Base-by-base conservation (phyloP, 2,329 filamentous ascomycete species). In the Fusarium bulbicola region DNA sequence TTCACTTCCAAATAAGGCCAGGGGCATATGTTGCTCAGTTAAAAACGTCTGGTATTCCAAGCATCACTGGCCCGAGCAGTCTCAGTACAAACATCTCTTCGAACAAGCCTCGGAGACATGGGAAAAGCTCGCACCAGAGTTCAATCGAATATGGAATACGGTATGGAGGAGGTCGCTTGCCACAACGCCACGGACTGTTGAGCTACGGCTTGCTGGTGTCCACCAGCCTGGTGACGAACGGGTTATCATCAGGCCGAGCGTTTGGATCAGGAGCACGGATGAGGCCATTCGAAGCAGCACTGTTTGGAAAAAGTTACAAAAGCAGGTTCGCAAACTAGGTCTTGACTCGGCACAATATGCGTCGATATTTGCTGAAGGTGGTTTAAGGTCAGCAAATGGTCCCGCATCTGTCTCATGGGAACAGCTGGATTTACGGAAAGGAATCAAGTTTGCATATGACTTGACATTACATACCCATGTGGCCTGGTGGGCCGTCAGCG, bases 41-140 rank as follows among this genome's bases (percentile, higher is more conserved):
- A 32, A 54, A 15, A 54, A 61, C 9, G 30, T 61, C n/a, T 61
- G 59, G 59, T 61, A 53, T 16, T 61, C 47, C n/a, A 61, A 61
- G 3, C 5, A 21, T 10, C 47, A 61, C 7, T 61, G 39, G 47
- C 59, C 37, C 1, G 59, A 61, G 9, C 28, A 61, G 6, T 36
- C 30, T 20, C 11, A 54, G 21, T 61, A n/a, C 21, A 39, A 30
- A 18, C 3, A 43, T 6, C n/a, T 61, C 13, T 61, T 61, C 14
- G 11, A 20, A 21, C 30, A 34, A 15, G 59, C 59, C 3, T n/a
- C 11, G 0, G 47, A 61, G 6, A 61, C 59, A 4, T 39, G 49
- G 42, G 30, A 28, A 6, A 61, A 53, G 24, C 59, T 61, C 5
- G 28, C 30, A 26, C 37, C 59, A 0, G 59, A 53, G n/a, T 39